Conservation (phyloP, 1,284 basidiomycete species). For the Pseudozyma sp. region DNA sequence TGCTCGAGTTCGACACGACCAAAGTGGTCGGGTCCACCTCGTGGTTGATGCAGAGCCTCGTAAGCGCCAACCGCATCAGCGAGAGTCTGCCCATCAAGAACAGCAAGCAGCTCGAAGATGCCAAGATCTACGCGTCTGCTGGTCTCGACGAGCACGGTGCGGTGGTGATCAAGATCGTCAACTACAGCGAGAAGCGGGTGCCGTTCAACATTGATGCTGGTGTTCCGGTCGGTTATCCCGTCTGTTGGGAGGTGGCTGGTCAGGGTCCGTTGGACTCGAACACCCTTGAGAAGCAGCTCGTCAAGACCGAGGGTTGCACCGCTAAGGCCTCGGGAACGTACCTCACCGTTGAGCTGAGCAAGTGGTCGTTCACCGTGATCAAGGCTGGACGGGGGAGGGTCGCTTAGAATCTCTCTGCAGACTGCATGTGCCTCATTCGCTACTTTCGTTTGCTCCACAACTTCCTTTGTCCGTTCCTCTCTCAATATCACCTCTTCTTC, state of each 20-base stretch:
- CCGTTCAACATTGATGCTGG: constrained; percentile 19
- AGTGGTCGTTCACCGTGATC: constrained; percentile 45
- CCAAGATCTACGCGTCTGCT: constrained; percentile 39
- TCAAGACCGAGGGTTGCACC: constrained; percentile 16
- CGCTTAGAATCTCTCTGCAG: neutral
- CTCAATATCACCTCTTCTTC: neutral
- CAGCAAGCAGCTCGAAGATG: constrained; percentile 30
- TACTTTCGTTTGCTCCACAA: neutral
- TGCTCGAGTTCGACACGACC: constrained; percentile 74
- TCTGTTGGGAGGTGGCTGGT: constrained; percentile 27
- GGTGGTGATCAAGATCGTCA: constrained; percentile 49
- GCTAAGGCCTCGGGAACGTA: constrained; percentile 1
- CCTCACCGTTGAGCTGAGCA: constrained; percentile 12
- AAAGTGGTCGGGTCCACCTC: constrained; percentile 73
- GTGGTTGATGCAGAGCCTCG: constrained; percentile 76
- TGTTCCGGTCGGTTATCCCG: neutral
- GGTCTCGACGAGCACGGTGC: constrained; percentile 26
- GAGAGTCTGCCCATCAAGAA: constrained; percentile 30
- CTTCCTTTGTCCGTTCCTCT: neutral
- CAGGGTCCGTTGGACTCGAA: constrained; percentile 39
- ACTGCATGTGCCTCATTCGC: neutral
- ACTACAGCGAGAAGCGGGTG: constrained; percentile 33
- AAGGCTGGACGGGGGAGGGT: neutral
- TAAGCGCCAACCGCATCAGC: constrained; percentile 47
- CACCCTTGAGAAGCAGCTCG: constrained; percentile 35